Evolutionary conservation across 1,284 basidiomycete genomes (phyloP), one percentile per base, ranked within the genome.

Genomic region (Fomitiporia mediterranea): DNA sequence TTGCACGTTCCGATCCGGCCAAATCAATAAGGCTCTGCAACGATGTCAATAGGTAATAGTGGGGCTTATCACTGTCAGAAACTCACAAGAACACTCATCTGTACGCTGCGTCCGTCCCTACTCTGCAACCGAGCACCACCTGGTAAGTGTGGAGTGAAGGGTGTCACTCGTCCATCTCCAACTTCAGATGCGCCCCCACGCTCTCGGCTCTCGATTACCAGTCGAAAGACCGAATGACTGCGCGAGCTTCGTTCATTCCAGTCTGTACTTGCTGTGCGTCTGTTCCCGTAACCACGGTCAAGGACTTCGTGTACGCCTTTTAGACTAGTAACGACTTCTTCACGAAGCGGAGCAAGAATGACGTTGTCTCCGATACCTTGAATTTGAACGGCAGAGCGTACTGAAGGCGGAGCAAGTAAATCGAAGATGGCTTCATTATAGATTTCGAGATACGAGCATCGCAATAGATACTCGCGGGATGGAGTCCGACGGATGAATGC

Each of bases 1-100:
- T 96, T 2, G 94, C 94, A 68, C 90, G 94, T 68, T 99, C 96
- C 0, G 92, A 96, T 0, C 96, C 96, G 44, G 96, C 96, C n/a
- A 99, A 77, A 77, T 99, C 95, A 60, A 97, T 95, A 44, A 97
- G 77, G 69, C 83, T 90, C 80, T 92, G 65, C 56, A 67, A 61
- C 13, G 34, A 9, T 37, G 4, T 6, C 30, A 8, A 66, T 62
- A 53, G 27, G 17, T 34, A 19, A 6, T 21, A 8, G 43, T 23
- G 2, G 27, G 38, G 9, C 35, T 17, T 54, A 9, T n/a, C 28
- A 28, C 13, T n/a, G 44, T 9, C 27, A 30, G 44, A 30, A 3
- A 68, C 82, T 55, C 51, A 89, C 88, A 72, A 95, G 69, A 3
- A 91, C 89, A 21, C 86, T 90, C 44, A 88, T 91, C 63, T 86